Base-by-base conservation (phyloP, 1,284 basidiomycete species). In the Lentinula novae-zelandiae region DNA sequence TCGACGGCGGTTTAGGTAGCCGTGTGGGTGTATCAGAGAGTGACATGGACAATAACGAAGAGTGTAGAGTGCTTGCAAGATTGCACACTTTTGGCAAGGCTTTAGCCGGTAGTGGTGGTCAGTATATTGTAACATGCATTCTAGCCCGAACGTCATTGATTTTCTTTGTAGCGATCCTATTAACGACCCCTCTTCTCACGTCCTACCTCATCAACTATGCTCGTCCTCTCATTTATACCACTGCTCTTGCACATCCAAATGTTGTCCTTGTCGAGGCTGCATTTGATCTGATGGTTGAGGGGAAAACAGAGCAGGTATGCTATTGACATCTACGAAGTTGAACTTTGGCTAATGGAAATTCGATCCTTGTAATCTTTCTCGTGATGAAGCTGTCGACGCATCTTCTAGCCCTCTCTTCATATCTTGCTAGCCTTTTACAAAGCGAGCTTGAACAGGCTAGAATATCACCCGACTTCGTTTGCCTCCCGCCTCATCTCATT, bases 121-220 rank as follows among this genome's bases (percentile, higher is more conserved):
- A 33, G 59, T 53, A 27, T 22, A 17, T 9, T 46, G 17, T 20
- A 15, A 15, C 15, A 5, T 22, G 38, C 40, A 46, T 60, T 42
- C 27, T 48, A 31, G 22, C 33, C 12, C 39, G 51, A 34, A 31
- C 57, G 36, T 38, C 64, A 38, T 36, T 60, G 60, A 57, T 64
- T 65, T 60, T 62, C 56, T 33, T 53, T 27, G 2, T 62, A 95
- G 96, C 95, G 46, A 89, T 93, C 2, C 73, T 98, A 3, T 76
- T 97, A 27, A 89, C 87, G 44, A 87, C 81, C 15, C 78, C 82
- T 2, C 77, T 93, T 1, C 82, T 95, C 36, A 84, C 90, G 6
- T 84, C 90, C 63, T 98, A 95, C 74, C 78, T 98, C 20, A 78
- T 97, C 70, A 98, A 98, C 72, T 98, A 97, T 75, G 95, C 95